Conservation (phyloP, 2,329 filamentous ascomycete genomes). For the Diaporthe vaccinii region DNA sequence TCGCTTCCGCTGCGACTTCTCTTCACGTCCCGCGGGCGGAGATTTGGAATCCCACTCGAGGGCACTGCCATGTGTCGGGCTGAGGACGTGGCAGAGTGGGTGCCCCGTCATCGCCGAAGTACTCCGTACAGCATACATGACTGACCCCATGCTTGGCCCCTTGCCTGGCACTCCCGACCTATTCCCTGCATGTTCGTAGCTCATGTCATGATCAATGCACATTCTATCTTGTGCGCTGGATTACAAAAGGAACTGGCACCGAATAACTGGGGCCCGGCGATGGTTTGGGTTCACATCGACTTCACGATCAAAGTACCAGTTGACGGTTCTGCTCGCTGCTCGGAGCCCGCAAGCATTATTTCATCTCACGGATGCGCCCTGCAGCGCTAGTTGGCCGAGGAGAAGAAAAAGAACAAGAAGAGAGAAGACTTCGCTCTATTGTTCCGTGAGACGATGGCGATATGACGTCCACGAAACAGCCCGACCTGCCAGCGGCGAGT, state of each 20-base stretch:
- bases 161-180: constrained; percentile 7
- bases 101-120: constrained; percentile 19
- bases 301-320: not conserved
- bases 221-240: not conserved
- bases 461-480: constrained; percentile 32
- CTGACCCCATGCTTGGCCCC: constrained; percentile 15
- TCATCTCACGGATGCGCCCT: constrained; percentile 2
- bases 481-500: constrained; percentile 27
- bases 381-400: not conserved
- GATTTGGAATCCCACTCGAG: constrained; percentile 4
- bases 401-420: not conserved
- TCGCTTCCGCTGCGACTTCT: constrained; percentile 4
- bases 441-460: constrained; percentile 16
- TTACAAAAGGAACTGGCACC: constrained; percentile 27
- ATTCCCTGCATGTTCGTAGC: constrained; percentile 27
- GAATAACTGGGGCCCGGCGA: not conserved
- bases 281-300: not conserved
- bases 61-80: not conserved
- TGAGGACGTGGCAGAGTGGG: constrained; percentile 1
- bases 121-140: constrained; percentile 14
- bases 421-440: not conserved
- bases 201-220: constrained; percentile 31
- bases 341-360: not conserved
- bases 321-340: not conserved
- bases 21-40: not conserved